Base-by-base conservation (phyloP, 495 filamentous ascomycete species). In the Apodospora peruviana region DNA sequence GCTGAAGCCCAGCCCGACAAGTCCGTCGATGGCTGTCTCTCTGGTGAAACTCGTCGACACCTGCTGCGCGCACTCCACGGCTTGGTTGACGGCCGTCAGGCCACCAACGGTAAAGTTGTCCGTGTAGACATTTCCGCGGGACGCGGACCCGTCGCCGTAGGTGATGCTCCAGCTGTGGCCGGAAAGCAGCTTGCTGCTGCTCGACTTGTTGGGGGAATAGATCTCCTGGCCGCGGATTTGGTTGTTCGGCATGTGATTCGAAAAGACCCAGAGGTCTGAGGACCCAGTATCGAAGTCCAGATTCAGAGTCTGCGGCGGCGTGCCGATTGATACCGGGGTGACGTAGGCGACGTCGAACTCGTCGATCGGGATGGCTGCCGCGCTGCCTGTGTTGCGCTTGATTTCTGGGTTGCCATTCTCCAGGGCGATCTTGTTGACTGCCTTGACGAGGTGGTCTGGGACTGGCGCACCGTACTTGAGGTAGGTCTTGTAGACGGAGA, bases 201-300 rank as follows among this genome's bases (percentile, higher is more conserved):
- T 61, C 46, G 69, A 72, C 29, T 56, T 60, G 42, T 49, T 22
- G 1, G 80, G 77, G 45, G 70, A 66, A 73, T 90, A 91, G 60
- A 83, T 53, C 23, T 60, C 58, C 64, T 90, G 86, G 25, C 83
- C 68, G 10, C 53, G 35, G 36, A 64, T 43, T 47, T 68, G 63
- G 3, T 20, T 32, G 2, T 36, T 12, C 3, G 58, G 52, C 2
- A 58, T 56, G 43, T 59, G 57, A 35, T 52, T 65, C 22, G 56
- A 62, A 53, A 73, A 69, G 16, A 71, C 68, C 70, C 70, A 89
- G 72, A 91, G 80, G 67, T 91, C 87, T 20, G 85, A 82, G 22
- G 82, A 86, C 9, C 87, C 87, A 35, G 86, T 88, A 60, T 91
- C 87, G 57, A 89, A 78, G 61, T 88, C 83, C 49, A 90, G 62